phyloP scores from a whole-genome alignment of 352 stramenopile species.

The Pythium brachiatum region DNA sequence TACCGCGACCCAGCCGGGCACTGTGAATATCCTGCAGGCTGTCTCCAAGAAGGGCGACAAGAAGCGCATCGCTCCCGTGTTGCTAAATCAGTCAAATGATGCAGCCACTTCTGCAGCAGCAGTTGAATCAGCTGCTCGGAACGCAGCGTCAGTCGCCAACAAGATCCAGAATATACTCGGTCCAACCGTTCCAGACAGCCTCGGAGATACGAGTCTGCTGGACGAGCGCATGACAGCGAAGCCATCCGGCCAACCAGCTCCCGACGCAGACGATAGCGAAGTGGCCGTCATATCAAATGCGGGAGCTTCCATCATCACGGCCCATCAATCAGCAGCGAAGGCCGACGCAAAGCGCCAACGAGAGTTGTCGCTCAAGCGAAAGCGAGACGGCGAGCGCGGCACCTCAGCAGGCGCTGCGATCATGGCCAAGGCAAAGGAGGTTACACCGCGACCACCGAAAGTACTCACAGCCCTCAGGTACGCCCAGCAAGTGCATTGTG shows the following conservation, averaged over 20 bases:
- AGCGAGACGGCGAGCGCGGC: slow-evolving; percentile 49
- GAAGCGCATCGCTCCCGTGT: slow-evolving; percentile 59
- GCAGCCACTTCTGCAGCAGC: slow-evolving; percentile 1
- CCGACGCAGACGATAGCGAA: background rate
- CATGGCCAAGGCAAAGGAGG: slow-evolving; percentile 56
- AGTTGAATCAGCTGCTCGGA: background rate
- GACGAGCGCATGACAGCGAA: slow-evolving; percentile 56
- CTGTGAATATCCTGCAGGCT: slow-evolving; percentile 35
- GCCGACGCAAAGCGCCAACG: slow-evolving; percentile 19
- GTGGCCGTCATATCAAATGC: background rate
- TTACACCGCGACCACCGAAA: slow-evolving; percentile 48
- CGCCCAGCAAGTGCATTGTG: background rate
- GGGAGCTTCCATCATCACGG: background rate
- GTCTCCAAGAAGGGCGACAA: slow-evolving; percentile 53
- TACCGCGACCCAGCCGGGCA: slow-evolving; percentile 17
- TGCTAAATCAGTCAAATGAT: slow-evolving; percentile 34
- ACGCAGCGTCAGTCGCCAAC: slow-evolving; percentile 67
- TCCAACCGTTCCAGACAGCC: slow-evolving; percentile 49
- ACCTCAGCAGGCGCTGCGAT: slow-evolving; percentile 24
- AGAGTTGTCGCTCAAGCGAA: slow-evolving; percentile 56
- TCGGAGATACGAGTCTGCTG: slow-evolving; percentile 50
- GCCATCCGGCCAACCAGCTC: background rate
- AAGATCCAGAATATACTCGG: slow-evolving; percentile 79
- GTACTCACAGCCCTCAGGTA: slow-evolving; percentile 54
- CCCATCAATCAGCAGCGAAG: slow-evolving; percentile 5